Base-by-base conservation (phyloP, 345 rosid species). In the Laguncularia racemosa region DNA sequence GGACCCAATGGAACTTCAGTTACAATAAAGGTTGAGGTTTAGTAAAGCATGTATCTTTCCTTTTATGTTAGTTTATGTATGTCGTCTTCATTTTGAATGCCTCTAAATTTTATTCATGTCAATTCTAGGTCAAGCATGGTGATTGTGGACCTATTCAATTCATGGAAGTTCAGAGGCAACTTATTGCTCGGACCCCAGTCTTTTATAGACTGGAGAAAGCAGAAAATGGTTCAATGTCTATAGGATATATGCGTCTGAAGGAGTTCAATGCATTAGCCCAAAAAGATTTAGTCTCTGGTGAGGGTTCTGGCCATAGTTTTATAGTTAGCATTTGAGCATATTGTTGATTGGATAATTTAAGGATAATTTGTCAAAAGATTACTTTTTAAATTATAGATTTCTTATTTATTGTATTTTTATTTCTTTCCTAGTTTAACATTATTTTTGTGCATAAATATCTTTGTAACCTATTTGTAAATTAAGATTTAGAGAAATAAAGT, bases 181-280 rank as follows among this genome's bases (percentile, higher is more conserved):
- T 78, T 60, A 77, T 86, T 70, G 93, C 98, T 54, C 78, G 74
- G 51, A 82, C 91, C 9, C 98, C 96, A 2, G 98, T 92, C 28
- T 80, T 81, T 58, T 92, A 88, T 63, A 85, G 89, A 44, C 46
- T 92, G 67, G 96, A 92, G 70, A 82, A 92, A 76, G 68, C 73
- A 51, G 86, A 83, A 57, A 78, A 86, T 19, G 84, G 85, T 53
- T 61, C 56, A 48, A 67, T 62, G 54, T 83, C 91, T 73, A 79
- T 77, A 17, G 98, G 98, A 60, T 92, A 92, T 71, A 74, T 89
- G 46, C 95, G 78, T 49, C 48, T 92, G 50, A 92, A 86, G 79
- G 98, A 92, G 73, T 92, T 92, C 82, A 92, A 92, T 65, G 96
- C 98, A 3, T 48, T 92, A 77, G 95, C 96, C 43, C 83, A 78